These are phyloP conservation scores for Aspergillus sp. DNA, from an alignment of 2,329 filamentous ascomycete genomes.

Conservation along the genomic window DNA sequence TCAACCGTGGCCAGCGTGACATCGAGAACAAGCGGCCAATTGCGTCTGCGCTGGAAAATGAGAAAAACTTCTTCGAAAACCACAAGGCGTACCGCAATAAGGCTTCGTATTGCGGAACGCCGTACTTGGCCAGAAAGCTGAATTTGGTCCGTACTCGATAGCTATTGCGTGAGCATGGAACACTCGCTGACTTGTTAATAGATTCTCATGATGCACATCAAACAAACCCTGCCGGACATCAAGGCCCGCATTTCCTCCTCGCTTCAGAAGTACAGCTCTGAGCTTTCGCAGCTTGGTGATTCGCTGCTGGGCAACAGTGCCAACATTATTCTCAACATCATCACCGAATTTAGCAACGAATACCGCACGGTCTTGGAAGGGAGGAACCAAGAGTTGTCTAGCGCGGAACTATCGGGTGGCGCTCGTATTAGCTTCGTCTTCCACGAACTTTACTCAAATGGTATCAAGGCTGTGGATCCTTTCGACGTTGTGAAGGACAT, in stretches of 20 bases:
- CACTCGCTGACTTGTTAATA: slow-evolving; percentile 22
- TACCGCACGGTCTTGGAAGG: slow-evolving; percentile 94
- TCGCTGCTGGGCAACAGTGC: slow-evolving; percentile 93
- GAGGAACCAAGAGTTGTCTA: slow-evolving; percentile 93
- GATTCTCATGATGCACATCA: slow-evolving; percentile 99
- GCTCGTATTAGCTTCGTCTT: slow-evolving; percentile 99
- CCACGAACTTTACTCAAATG: slow-evolving; percentile 96
- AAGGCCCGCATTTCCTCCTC: slow-evolving; percentile 94
- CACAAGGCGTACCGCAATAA: slow-evolving; percentile 99
- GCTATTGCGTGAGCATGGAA: too few species aligned
- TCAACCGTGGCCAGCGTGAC: slow-evolving; percentile 95
- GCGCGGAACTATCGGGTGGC: slow-evolving; percentile 87
- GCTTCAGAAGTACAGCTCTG: slow-evolving; percentile 79
- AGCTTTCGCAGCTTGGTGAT: slow-evolving; percentile 77
- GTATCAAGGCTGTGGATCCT: slow-evolving; percentile 93
- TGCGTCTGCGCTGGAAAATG: slow-evolving; percentile 79
- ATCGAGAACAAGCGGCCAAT: slow-evolving; percentile 98
- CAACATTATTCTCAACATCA: slow-evolving; percentile 97
- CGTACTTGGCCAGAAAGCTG: slow-evolving; percentile 90
- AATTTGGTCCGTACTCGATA: slow-evolving; percentile 57
- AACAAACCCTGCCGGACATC: slow-evolving; percentile 97
- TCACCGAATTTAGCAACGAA: slow-evolving; percentile 97
- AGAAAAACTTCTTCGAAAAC: slow-evolving; percentile 96
- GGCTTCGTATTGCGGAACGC: slow-evolving; percentile 95
- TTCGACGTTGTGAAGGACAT: slow-evolving; percentile 97